A percentile compares a stretch with the other conserved stretches of the same genome.
These are phyloP conservation scores for Amanita rubescens DNA, from an alignment of 768 basidiomycete species.

Conservation along the genomic window DNA sequence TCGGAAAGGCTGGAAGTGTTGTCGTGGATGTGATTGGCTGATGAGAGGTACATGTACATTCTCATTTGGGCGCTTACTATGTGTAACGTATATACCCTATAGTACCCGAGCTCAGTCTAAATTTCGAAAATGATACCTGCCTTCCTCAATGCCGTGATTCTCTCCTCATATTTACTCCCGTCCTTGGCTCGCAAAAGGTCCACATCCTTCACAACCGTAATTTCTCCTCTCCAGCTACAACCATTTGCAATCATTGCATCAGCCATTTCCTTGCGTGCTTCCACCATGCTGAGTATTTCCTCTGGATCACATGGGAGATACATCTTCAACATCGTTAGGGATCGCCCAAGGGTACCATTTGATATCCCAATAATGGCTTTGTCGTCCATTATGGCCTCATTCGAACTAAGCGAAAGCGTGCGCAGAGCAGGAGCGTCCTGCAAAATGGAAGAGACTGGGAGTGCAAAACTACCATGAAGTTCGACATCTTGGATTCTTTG, in stretches of 20 bases:
- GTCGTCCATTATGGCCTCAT: background rate
- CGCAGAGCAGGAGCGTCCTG: background rate
- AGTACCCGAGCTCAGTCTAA: too few species aligned
- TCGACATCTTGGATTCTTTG: background rate
- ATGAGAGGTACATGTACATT: too few species aligned
- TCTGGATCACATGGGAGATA: background rate
- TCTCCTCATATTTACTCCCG: background rate
- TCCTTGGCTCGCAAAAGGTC: background rate
- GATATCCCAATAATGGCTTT: background rate
- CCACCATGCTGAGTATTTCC: background rate
- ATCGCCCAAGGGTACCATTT: background rate
- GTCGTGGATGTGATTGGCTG: too few species aligned
- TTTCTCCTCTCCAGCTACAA: background rate
- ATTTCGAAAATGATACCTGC: background rate
- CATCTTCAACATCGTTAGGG: background rate
- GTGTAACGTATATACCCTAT: too few species aligned
- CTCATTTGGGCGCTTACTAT: too few species aligned
- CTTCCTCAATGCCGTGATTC: background rate
- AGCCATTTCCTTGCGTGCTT: background rate
- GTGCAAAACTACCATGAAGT: background rate
- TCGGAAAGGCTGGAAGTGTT: too few species aligned
- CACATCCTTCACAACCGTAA: background rate
- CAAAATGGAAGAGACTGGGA: background rate
- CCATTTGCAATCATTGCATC: background rate
- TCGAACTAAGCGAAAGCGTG: background rate